phyloP scores from a whole-genome alignment of 2,329 filamentous ascomycete genomes.

The Trichoderma guizhouense region DNA sequence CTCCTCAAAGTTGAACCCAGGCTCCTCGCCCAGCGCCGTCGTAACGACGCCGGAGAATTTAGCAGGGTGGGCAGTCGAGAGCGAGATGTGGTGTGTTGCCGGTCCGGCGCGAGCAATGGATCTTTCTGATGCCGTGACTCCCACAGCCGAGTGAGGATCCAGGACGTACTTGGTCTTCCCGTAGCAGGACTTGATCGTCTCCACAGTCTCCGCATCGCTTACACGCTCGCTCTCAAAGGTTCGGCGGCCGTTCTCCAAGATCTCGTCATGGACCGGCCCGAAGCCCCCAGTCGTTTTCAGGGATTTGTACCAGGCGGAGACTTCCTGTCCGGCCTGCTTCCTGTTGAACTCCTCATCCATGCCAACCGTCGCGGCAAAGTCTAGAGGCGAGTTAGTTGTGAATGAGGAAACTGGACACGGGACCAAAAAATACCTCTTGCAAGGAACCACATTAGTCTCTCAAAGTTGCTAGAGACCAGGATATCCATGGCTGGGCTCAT shows the following conservation, averaged over 20 bases:
- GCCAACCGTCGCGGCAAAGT: constrained; percentile 48
- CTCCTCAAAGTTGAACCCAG: constrained; percentile 67
- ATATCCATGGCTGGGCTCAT: constrained; percentile 97
- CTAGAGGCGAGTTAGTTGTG: constrained; percentile 56
- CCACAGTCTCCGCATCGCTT: constrained; percentile 63
- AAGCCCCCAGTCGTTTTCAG: constrained; percentile 83
- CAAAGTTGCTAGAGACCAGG: constrained; percentile 93
- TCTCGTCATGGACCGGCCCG: constrained; percentile 66
- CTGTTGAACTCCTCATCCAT: constrained; percentile 65
- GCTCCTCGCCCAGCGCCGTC: constrained; percentile 65
- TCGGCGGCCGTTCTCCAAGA: constrained; percentile 66
- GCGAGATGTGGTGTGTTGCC: constrained; percentile 67
- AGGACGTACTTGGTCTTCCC: constrained; percentile 71
- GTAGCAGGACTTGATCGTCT: constrained; percentile 58
- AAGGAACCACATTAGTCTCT: constrained; percentile 91
- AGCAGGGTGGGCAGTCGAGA: constrained; percentile 92
- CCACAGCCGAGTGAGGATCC: constrained; percentile 90
- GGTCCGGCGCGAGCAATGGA: constrained; percentile 56
- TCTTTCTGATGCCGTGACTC: constrained; percentile 70
- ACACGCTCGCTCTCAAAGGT: constrained; percentile 81
- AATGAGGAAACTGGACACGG: neutral
- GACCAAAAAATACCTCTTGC: constrained; percentile 38
- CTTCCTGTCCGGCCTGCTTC: constrained; percentile 70
- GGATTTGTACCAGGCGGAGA: constrained; percentile 72
- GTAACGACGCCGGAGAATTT: constrained; percentile 90